Base-by-base conservation (phyloP, 179 eudicot species). In the Drosera spatulata region DNA sequence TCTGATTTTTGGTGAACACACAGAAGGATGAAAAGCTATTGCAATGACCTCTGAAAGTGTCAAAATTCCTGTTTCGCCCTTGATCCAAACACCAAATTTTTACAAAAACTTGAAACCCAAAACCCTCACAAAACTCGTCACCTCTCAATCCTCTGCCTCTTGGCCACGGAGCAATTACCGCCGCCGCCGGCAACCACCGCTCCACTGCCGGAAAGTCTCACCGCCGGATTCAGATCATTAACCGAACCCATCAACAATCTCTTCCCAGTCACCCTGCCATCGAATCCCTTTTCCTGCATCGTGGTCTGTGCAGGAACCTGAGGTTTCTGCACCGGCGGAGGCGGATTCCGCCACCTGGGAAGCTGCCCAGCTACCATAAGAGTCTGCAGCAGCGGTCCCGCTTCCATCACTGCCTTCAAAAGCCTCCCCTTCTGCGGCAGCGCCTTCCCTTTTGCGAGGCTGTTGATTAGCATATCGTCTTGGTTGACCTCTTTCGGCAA, bases 311-410 rank as follows among this genome's bases (percentile, higher is more conserved):
- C n/a, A n/a, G n/a, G 94, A 10, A 83, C 70, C 39, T 73, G 78
- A 4, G 76, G 50, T 3, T 80, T 60, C 53, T 73, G 73, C 41
- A 61, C 13, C 5, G 77, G 88, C 0, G 1, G 33, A 22, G 98
- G 95, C 2, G 96, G 89, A 61, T 85, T 84, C 2, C 87, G 77
- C 95, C 95, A 91, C 68, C 68, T 62, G 1, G 96, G 96, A 0
- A 88, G 84, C 10, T 91, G 84, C 2, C 95, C 95, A 0, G 98
- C 87, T 22, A 81, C 78, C 63, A 86, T 76, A 10, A 91, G 77
- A 3, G 87, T 80, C 77, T 86, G 84, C 2, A 91, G 86, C 7
- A 88, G 78, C 1, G 96, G 93, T 6, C 93, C 96, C 0, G 98
- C 80, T 55, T 72, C 86, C 50, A 86, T 38, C 43, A 91, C 87